Conservation (phyloP, 768 basidiomycete genomes). For the Hericium erinaceus region DNA sequence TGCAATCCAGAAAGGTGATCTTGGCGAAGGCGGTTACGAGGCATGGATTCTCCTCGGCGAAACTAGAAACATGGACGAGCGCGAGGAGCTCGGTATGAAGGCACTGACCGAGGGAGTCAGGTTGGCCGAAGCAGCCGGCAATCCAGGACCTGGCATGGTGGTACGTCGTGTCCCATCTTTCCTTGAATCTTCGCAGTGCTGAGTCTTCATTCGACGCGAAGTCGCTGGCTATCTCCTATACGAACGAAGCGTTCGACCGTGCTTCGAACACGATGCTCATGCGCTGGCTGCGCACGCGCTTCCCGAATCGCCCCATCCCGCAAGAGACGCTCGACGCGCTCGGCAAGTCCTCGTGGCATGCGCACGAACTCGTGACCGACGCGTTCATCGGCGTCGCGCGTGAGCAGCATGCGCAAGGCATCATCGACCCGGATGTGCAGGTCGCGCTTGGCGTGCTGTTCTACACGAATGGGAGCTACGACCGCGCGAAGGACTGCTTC, state of each 20-base stretch:
- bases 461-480: conserved; percentile 82
- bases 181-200: conserved; percentile 2
- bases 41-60: conserved; percentile 91
- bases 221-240: conserved; percentile 94
- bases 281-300: conserved; percentile 69
- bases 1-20: conserved; percentile 74
- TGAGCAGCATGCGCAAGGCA: conserved; percentile 62
- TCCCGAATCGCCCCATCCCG: conserved; percentile 45
- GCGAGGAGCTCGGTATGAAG: conserved; percentile 73
- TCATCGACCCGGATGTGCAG: conserved; percentile 85
- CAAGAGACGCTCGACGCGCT: conserved; percentile 46
- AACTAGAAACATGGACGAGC: conserved; percentile 83
- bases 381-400: conserved; percentile 78
- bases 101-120: conserved; percentile 69
- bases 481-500: conserved; percentile 90
- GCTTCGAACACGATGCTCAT: conserved; percentile 81
- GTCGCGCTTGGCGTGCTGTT: conserved; percentile 88
- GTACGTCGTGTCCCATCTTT: conserved; percentile 30
- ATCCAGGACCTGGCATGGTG: conserved; percentile 64
- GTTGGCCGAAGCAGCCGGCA: conserved; percentile 53
- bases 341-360: conserved; percentile 67
- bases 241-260: conserved; percentile 86
- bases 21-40: conserved; percentile 77
- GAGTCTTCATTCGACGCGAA: conserved; percentile 22
- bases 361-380: conserved; percentile 71